Percentiles rank a stretch among this genome's conserved stretches.
Conservation (phyloP, 306 rosid species). For the Vachellia pachyceras region DNA sequence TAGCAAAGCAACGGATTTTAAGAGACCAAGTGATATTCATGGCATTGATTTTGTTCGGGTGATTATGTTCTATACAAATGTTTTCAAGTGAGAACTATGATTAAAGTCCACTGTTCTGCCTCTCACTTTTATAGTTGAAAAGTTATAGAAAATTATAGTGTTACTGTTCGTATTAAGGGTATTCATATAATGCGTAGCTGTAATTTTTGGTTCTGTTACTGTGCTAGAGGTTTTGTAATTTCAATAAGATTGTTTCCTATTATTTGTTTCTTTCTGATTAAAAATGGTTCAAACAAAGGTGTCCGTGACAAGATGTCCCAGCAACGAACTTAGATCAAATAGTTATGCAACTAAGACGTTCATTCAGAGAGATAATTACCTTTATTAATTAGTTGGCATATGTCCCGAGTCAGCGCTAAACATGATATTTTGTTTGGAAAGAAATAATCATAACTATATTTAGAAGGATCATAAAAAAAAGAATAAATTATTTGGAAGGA, state of each 20-base stretch:
- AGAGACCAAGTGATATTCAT: constrained; percentile 28
- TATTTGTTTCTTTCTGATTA: constrained; percentile 8
- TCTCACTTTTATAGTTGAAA: neutral
- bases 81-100: constrained; percentile 31
- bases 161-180: neutral
- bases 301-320: neutral
- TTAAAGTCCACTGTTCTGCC: constrained; percentile 28
- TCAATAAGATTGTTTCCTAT: constrained; percentile 35
- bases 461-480: neutral
- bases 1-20: constrained; percentile 33
- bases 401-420: neutral
- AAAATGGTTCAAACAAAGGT: neutral
- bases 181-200: constrained; percentile 21
- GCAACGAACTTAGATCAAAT: neutral
- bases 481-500: no score
- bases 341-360: neutral
- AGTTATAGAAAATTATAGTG: neutral
- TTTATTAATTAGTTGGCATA: no score
- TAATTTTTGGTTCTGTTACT: constrained; percentile 27
- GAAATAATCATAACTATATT: neutral
- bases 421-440: no score
- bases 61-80: constrained; percentile 32
- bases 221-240: constrained; percentile 37
- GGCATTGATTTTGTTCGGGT: constrained; percentile 23
- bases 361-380: neutral